Evolutionary conservation across 1,139 yeast species (phyloP), one percentile per base, ranked within the genome.

Genomic region (Spathaspora sp.): DNA sequence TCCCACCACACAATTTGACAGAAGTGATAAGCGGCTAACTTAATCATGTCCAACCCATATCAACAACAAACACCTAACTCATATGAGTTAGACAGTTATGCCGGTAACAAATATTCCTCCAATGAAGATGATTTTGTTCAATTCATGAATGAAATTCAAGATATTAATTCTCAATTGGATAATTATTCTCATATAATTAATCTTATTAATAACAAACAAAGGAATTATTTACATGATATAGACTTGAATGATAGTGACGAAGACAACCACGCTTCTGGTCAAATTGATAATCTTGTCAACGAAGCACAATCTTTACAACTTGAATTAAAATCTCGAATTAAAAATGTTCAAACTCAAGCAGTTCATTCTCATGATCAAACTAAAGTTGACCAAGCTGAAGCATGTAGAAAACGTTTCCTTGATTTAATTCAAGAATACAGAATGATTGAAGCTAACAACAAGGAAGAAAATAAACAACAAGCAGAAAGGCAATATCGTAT

Each of bases 401-500:
- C 87, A 61, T 80, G 88, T 49, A 86, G 95, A 73, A 84, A 83
- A 64, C 83, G 89, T 65, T 95, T 93, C 66, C 81, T 90, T 76
- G 83, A 83, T 55, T 78, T 87, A 46, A 91, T 93, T 63, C 95
- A 89, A 65, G 89, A 84, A 61, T 90, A 89, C 73, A 83, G 96
- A 65, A 78, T 84, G 59, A 82, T 88, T 53, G 98, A 95, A 69
- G 89, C 90, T 54, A 82, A 86, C 61, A 90, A 88, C 74, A 81
- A 91, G 55, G 90, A 87, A 63, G 84, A 86, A 60, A 89, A 89
- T 65, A 83, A 87, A 66, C 82, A 82, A 51, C 96, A 89, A 60
- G 96, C 97, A 43, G 93, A 86, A 63, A 84, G 97, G 67, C 98
- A 93, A 74, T 90, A 86, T 72, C 83, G 83, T 63, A 88, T 93